Evolutionary conservation across 495 filamentous ascomycete genomes (phyloP).

Genomic region (Penicillium ochrochloron): DNA sequence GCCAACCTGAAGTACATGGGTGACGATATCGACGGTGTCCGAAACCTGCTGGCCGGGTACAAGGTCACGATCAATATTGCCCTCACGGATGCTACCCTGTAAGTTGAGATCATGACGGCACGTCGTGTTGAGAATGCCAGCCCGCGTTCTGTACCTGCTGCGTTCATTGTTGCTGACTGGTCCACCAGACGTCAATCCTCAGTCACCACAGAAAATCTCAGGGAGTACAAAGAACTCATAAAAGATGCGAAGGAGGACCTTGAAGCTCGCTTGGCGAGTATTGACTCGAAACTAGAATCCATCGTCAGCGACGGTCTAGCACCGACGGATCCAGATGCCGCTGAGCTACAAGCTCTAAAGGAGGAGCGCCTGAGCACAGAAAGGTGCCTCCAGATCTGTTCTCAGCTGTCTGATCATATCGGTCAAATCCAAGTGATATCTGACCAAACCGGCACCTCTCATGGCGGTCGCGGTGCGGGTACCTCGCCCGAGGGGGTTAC

Average conservation of each 20-base stretch:
- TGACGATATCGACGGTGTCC: slow-evolving; percentile 34
- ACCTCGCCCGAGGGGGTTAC: slow-evolving; percentile 36
- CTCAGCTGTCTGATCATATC: slow-evolving; percentile 41
- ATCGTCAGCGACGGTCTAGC: slow-evolving; percentile 21
- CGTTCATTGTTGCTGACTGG: slow-evolving; percentile 7
- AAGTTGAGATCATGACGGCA: too few species aligned
- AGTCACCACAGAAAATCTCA: neutral
- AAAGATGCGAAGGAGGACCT: slow-evolving; percentile 36
- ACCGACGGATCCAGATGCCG: slow-evolving; percentile 28
- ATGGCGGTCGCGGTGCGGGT: neutral
- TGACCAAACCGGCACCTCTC: slow-evolving; percentile 15
- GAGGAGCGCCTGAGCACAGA: slow-evolving; percentile 47
- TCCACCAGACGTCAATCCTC: slow-evolving; percentile 1
- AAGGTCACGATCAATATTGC: slow-evolving; percentile 39
- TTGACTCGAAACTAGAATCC: neutral
- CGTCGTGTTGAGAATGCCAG: too few species aligned
- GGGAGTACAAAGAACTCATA: slow-evolving; percentile 39
- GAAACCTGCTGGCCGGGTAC: slow-evolving; percentile 33
- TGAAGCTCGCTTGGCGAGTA: slow-evolving; percentile 20
- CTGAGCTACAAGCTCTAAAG: slow-evolving; percentile 36
- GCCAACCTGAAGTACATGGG: slow-evolving; percentile 38
- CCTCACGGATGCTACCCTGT: slow-evolving; percentile 31
- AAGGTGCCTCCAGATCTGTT: slow-evolving; percentile 49
- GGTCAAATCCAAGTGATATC: slow-evolving; percentile 32
- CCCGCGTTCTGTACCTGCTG: too few species aligned